Percentiles rank a stretch among this genome's conserved stretches.
phyloP scores from a whole-genome alignment of 2,329 filamentous ascomycete species.

The Aspergillus costaricaensis region DNA sequence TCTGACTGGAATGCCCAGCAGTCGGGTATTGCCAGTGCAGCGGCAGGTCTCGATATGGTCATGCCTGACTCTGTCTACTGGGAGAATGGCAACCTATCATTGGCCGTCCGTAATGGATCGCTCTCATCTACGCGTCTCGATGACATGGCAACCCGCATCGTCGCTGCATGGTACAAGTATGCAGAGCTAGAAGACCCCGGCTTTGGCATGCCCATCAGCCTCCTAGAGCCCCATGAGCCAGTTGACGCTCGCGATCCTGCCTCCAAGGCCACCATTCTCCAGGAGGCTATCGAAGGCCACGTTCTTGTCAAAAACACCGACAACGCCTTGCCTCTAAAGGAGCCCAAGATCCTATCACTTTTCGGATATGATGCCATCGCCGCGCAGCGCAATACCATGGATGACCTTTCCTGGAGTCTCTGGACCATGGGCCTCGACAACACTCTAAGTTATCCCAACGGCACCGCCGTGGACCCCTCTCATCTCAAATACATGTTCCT shows the following conservation, averaged over 20 bases:
- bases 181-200: conserved; percentile 37
- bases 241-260: conserved; percentile 52
- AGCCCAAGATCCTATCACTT: conserved; percentile 46
- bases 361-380: conserved; percentile 60
- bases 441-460: conserved; percentile 14
- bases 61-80: conserved; percentile 11
- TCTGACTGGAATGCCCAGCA: conserved; percentile 78
- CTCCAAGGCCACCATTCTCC: conserved; percentile 42
- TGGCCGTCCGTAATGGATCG: conserved; percentile 15
- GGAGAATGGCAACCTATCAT: conserved; percentile 6
- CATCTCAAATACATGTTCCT: conserved; percentile 10
- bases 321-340: conserved; percentile 50
- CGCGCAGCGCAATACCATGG: conserved; percentile 36
- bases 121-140: conserved; percentile 9
- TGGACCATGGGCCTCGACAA: conserved; percentile 5
- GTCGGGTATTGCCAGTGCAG: conserved; percentile 64
- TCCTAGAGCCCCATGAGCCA: conserved; percentile 53
- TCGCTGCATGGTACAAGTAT: conserved; percentile 16
- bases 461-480: conserved; percentile 13
- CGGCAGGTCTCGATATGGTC: conserved; percentile 69
- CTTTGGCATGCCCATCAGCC: conserved; percentile 25
- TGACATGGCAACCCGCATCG: conserved; percentile 18
- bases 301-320: conserved; percentile 57
- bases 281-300: conserved; percentile 59
- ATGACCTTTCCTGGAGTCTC: conserved; percentile 9